Evolutionary conservation across 1,284 basidiomycete species (phyloP).

Genomic region (Kalmanozyma brasiliensis): DNA sequence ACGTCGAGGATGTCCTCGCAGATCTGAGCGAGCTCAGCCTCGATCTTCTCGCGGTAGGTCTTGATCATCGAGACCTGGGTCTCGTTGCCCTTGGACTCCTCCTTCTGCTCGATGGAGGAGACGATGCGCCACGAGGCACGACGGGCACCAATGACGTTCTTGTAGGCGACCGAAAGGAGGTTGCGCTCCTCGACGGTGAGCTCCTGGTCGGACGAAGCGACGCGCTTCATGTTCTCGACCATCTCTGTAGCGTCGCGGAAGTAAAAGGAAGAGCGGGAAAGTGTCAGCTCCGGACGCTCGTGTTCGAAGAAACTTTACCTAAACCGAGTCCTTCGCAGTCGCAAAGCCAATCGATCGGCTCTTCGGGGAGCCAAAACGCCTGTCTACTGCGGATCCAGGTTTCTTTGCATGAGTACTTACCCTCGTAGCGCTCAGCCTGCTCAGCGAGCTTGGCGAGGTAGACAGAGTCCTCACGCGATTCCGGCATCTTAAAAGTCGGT

Average conservation of each 20-base stretch:
- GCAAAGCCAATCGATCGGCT: neutral
- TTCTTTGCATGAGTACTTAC: too few species aligned
- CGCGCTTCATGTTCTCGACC: constrained; percentile 69
- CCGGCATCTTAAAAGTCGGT: constrained; percentile 56
- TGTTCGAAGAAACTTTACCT: neutral
- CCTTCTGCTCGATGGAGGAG: constrained; percentile 99
- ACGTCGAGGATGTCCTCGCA: constrained; percentile 99
- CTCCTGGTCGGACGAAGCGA: constrained; percentile 71
- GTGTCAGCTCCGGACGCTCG: constrained; percentile 4
- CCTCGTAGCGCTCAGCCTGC: constrained; percentile 68
- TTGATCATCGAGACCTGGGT: constrained; percentile 99
- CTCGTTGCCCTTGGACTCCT: constrained; percentile 99
- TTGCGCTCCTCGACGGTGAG: constrained; percentile 99
- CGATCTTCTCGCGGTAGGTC: constrained; percentile 96
- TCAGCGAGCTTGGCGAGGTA: constrained; percentile 69
- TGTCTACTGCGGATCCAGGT: neutral
- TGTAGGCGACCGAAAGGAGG: constrained; percentile 98
- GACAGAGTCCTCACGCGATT: constrained; percentile 67
- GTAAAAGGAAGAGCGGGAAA: neutral
- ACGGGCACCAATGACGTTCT: constrained; percentile 99
- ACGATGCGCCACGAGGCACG: constrained; percentile 99
- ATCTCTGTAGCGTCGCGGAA: constrained; percentile 52
- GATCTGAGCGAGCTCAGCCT: constrained; percentile 96
- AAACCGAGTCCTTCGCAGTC: neutral
- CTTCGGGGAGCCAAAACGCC: neutral